Base-by-base conservation (phyloP, 768 basidiomycete species). In the Boletus barrowsii region DNA sequence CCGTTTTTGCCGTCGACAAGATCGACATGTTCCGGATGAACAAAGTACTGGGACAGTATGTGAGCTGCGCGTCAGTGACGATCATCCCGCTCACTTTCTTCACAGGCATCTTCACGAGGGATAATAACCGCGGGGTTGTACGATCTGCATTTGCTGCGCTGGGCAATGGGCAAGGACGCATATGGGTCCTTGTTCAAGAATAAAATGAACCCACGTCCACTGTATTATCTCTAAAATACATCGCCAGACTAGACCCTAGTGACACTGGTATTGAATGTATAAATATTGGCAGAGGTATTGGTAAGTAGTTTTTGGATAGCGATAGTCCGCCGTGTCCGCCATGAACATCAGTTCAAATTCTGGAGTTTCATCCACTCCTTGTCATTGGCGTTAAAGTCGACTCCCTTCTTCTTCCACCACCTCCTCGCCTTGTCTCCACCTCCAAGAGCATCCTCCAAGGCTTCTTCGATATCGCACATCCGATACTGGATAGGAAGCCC, bases 1-100 rank as follows among this genome's bases (percentile, higher is more conserved):
- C 85, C 7, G 81, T 96, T 20, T 96, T 98, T 69, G 81, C 80
- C 53, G 79, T 82, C 13, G 88, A 92, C 59, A 88, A 84, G 68
- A 83, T 97, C 53, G 84, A 91, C 72, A 95, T 95, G 92, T 95
- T 96, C 75, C 84, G 78, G 60, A 96, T 96, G 93, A 96, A 95
- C 79, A 93, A 95, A 72, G 79, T 87, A 26, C 74, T 96, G 53
- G 88, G 88, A 67, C 76, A 86, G 88, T 93, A 51, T 54, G 82
- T 74, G 10, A 5, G 4, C 14, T 20, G 26, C 10, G 6, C 20
- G 15, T 39, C 22, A 10, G 26, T 29, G 32, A 42, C 6, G 15
- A 42, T 42, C 7, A 18, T 44, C 8, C 17, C 10, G 24, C 54
- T 61, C 11, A 60, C 43, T 9, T 13, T 42, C 22, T 43, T 44